These are phyloP conservation scores for Quercus cerris DNA, from an alignment of 306 rosid species.

Conservation along the genomic window DNA sequence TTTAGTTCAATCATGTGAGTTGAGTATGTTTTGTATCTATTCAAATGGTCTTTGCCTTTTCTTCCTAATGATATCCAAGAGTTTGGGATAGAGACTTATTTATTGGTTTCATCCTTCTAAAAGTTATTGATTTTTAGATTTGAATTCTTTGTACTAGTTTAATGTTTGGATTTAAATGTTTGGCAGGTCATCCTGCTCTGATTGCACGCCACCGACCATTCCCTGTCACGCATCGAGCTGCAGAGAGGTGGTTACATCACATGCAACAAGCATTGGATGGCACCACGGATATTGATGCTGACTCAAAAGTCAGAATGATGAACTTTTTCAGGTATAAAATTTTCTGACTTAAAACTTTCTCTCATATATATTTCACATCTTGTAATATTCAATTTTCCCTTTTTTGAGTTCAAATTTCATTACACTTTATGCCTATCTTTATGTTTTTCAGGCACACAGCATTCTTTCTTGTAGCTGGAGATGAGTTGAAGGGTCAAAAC, in stretches of 20 bases:
- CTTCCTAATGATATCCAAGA: neutral
- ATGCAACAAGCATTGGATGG: slow-evolving; percentile 75
- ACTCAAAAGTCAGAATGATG: slow-evolving; percentile 57
- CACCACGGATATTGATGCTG: slow-evolving; percentile 58
- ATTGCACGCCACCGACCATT: slow-evolving; percentile 81
- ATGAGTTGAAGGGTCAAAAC: slow-evolving; percentile 57
- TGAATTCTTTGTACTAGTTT: neutral
- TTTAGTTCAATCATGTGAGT: too few species aligned
- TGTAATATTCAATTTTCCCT: neutral
- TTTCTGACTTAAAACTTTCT: neutral
- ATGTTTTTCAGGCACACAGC: slow-evolving; percentile 68
- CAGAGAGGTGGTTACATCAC: slow-evolving; percentile 82
- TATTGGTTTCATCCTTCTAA: neutral
- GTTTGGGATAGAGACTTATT: neutral
- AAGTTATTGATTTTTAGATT: neutral
- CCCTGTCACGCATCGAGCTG: slow-evolving; percentile 68
- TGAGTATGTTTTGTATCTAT: neutral
- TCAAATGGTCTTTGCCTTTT: neutral
- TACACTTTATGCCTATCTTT: neutral
- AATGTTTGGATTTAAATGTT: neutral
- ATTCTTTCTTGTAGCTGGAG: slow-evolving; percentile 84
- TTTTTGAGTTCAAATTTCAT: neutral
- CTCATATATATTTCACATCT: neutral
- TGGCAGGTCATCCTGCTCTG: slow-evolving; percentile 90
- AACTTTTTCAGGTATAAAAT: slow-evolving; percentile 69